Evolutionary conservation across 495 filamentous ascomycete species (phyloP).

Genomic region (Penicillium psychrofluorescens): DNA sequence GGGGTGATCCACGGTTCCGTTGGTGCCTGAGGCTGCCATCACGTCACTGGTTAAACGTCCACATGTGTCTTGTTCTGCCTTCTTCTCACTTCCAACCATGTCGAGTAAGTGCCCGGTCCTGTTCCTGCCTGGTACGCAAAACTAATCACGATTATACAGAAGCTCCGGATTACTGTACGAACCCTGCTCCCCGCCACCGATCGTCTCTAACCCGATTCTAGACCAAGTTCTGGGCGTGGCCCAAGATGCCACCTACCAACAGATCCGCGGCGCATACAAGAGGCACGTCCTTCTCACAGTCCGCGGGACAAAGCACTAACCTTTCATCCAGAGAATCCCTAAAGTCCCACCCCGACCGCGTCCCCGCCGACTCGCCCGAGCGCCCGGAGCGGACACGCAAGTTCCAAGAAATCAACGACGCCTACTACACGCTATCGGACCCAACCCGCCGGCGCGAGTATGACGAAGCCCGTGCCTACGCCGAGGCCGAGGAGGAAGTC

Average conservation of each 20-base stretch:
- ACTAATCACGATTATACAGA: constrained; percentile 3
- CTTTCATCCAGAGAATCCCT: constrained; percentile 64
- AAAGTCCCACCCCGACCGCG: constrained; percentile 90
- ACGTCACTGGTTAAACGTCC: constrained; percentile 14
- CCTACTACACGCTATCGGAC: constrained; percentile 93
- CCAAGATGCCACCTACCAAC: constrained; percentile 64
- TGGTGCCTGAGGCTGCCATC: constrained; percentile 2
- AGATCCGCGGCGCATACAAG: constrained; percentile 95
- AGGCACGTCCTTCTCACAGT: constrained; percentile 38
- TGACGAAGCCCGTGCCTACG: constrained; percentile 60
- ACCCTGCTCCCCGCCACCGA: neutral
- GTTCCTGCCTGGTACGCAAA: neutral
- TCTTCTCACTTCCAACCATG: constrained; percentile 8
- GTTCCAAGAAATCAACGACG: constrained; percentile 96
- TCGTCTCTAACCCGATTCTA: constrained; percentile 11
- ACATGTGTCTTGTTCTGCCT: neutral
- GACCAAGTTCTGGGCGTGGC: constrained; percentile 66
- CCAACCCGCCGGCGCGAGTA: constrained; percentile 75
- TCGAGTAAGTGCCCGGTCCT: constrained; percentile 11
- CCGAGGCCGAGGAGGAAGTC: constrained; percentile 44
- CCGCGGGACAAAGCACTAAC: neutral
- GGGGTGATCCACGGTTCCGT: constrained; percentile 4
- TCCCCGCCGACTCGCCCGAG: constrained; percentile 77
- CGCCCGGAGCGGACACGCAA: constrained; percentile 73
- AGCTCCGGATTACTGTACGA: constrained; percentile 19